Evolutionary conservation across 2,329 filamentous ascomycete species (phyloP).

Genomic region (Aspergillus quadricinctus): DNA sequence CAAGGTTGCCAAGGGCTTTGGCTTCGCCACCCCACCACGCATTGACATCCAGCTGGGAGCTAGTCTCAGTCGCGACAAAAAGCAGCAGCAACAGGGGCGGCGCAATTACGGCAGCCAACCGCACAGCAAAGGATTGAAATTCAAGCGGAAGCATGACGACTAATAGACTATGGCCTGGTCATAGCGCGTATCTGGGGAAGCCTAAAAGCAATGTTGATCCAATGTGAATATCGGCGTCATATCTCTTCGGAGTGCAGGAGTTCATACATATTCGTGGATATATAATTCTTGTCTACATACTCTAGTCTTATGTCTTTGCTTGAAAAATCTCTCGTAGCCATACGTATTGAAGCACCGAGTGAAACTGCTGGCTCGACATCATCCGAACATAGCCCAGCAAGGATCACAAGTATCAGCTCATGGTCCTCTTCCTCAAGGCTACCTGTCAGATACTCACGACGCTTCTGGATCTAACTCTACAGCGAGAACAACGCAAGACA

Average conservation of each 20-base stretch:
- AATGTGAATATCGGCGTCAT: slow-evolving; percentile 11
- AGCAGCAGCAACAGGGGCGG: slow-evolving; percentile 55
- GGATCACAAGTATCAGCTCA: neutral
- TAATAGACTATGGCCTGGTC: slow-evolving; percentile 6
- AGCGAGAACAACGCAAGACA: neutral
- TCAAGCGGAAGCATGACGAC: slow-evolving; percentile 45
- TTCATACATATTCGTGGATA: neutral
- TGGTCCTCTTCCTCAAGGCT: no score
- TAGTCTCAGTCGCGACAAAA: slow-evolving; percentile 70
- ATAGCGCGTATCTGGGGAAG: neutral
- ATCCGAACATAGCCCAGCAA: neutral
- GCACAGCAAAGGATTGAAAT: slow-evolving; percentile 51
- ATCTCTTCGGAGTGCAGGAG: neutral
- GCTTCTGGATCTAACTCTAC: neutral
- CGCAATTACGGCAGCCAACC: slow-evolving; percentile 76
- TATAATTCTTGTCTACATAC: neutral
- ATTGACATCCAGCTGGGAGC: slow-evolving; percentile 75
- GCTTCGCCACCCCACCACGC: slow-evolving; percentile 70
- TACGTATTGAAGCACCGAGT: neutral
- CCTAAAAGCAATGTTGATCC: slow-evolving; percentile 3
- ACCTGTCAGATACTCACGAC: neutral
- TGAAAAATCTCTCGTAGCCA: neutral
- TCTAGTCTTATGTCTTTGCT: neutral
- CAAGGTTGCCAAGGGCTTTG: slow-evolving; percentile 81
- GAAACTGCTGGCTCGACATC: neutral